These are phyloP conservation scores for Nymphaea colorata DNA, from an alignment of 164 flowering plant species.

Conservation along the genomic window DNA sequence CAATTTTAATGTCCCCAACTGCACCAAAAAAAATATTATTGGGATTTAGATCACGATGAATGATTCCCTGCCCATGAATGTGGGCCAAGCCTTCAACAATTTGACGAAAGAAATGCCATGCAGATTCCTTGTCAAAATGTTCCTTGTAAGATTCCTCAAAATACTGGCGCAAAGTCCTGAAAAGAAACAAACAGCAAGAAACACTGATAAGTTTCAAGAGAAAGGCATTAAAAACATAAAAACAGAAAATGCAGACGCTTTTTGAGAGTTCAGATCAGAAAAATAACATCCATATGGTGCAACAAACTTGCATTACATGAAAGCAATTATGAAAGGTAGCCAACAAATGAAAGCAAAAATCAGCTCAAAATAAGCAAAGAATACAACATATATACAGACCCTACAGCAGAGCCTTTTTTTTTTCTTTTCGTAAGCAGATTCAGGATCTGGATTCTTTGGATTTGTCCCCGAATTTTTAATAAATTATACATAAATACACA, in stretches of 20 bases:
- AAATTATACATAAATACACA: too few species aligned
- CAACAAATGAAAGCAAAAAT: too few species aligned
- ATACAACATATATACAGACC: too few species aligned
- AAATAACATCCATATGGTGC: too few species aligned
- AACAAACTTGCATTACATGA: too few species aligned
- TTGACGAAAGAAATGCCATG: constrained; percentile 91
- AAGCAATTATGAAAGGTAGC: too few species aligned
- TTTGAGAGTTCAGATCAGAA: too few species aligned
- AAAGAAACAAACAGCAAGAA: not conserved
- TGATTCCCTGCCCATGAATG: constrained; percentile 96
- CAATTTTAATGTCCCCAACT: constrained; percentile 90
- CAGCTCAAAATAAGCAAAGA: too few species aligned
- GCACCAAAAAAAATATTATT: constrained; percentile 95
- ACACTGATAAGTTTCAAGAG: not conserved
- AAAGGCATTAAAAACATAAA: not conserved
- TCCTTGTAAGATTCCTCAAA: constrained; percentile 55
- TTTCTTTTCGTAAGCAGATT: too few species aligned
- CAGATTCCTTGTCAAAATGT: constrained; percentile 59
- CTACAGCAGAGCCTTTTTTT: too few species aligned
- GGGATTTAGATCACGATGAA: constrained; percentile 94
- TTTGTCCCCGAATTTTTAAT: too few species aligned
- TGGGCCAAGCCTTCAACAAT: constrained; percentile 95
- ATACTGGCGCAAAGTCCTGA: constrained; percentile 72
- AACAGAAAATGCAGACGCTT: not conserved
- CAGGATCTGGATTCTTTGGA: too few species aligned